Evolutionary conservation across 257 asterid species (phyloP).

Genomic region (Salvia splendens): DNA sequence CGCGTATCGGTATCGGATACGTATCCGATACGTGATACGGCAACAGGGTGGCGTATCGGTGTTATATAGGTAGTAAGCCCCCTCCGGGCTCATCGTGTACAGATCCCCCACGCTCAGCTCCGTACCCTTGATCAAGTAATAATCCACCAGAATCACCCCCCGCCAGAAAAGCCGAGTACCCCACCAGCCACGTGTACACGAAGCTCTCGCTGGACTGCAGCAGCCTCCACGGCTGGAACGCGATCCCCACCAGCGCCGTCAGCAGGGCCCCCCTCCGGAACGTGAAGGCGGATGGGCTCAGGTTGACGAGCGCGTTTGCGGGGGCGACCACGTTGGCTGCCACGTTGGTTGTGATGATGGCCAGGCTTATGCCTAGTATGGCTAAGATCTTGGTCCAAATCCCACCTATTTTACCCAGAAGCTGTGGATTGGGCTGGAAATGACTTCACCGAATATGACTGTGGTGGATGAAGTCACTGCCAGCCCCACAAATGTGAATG

Average conservation of each 20-base stretch:
- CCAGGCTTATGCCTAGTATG: conserved; percentile 73
- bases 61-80: conserved; percentile 72
- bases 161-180: conserved; percentile 81
- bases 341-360: conserved; percentile 78
- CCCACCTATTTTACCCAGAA: conserved; percentile 80
- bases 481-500: conserved; percentile 80
- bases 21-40: too few relatives aligned
- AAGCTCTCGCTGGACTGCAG: conserved; percentile 83
- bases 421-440: conserved; percentile 75
- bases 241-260: conserved; percentile 77
- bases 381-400: conserved; percentile 58
- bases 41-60: too few relatives aligned
- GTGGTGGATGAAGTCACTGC: conserved; percentile 92
- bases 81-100: conserved; percentile 55
- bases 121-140: conserved; percentile 48
- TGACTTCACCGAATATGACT: conserved; percentile 66
- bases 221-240: conserved; percentile 88
- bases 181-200: conserved; percentile 89
- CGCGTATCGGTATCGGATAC: too few relatives aligned
- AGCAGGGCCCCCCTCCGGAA: conserved; percentile 67
- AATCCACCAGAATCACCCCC: conserved; percentile 67
- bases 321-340: conserved; percentile 98
- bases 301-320: conserved; percentile 79
- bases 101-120: conserved; percentile 51
- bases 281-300: conserved; percentile 69